phyloP scores from a whole-genome alignment of 2,329 filamentous ascomycete species.

The Helminthosporium solani region DNA sequence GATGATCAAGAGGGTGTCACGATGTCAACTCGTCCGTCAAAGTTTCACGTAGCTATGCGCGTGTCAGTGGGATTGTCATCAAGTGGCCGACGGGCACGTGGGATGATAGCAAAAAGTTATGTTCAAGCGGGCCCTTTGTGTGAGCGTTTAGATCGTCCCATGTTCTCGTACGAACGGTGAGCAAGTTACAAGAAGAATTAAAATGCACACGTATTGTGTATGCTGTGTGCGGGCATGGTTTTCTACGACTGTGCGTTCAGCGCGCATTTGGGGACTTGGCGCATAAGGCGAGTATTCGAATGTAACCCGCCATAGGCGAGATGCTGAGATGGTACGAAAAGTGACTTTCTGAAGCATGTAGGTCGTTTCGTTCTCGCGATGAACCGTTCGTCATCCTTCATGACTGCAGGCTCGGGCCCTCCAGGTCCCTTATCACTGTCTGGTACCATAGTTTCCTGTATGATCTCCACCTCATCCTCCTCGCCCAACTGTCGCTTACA shows the following conservation, averaged over 20 bases:
- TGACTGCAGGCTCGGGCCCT: too few species aligned
- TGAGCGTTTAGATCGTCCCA: neutral
- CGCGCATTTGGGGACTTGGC: too few species aligned
- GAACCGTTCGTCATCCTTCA: neutral
- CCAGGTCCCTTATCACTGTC: slow-evolving; percentile 2
- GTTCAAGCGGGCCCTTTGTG: too few species aligned
- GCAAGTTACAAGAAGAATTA: slow-evolving; percentile 11
- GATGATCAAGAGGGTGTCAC: slow-evolving; percentile 4
- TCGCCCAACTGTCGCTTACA: slow-evolving; percentile 10
- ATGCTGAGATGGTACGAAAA: neutral
- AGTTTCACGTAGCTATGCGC: slow-evolving; percentile 13
- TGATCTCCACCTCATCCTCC: slow-evolving; percentile 11
- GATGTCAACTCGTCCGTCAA: slow-evolving; percentile 1
- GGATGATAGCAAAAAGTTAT: neutral
- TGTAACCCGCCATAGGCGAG: neutral
- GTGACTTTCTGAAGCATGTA: neutral
- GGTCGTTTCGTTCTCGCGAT: neutral
- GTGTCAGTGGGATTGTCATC: neutral
- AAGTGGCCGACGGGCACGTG: slow-evolving; percentile 1
- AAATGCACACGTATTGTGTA: slow-evolving; percentile 1
- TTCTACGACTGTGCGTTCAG: too few species aligned
- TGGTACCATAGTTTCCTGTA: slow-evolving; percentile 5
- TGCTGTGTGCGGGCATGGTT: neutral
- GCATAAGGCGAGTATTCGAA: slow-evolving; percentile 7
- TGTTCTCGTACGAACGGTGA: neutral